Percentiles rank a stretch among this genome's conserved stretches.
Conservation (phyloP, 768 basidiomycete genomes). For the Hydnum rufescens region DNA sequence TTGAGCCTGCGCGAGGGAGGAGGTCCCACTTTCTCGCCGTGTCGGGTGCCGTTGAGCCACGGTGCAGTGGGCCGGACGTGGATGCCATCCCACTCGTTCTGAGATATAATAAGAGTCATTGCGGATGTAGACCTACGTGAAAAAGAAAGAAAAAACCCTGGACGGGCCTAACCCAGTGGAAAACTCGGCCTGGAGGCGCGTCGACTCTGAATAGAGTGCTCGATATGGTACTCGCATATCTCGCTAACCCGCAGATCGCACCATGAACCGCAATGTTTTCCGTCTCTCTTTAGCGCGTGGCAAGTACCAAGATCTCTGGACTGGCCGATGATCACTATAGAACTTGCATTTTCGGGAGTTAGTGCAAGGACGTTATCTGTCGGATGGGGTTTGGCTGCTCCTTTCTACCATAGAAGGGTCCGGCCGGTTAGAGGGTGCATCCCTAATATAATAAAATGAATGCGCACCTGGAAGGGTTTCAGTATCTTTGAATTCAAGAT, state of each 20-base stretch:
- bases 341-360: conserved; percentile 63
- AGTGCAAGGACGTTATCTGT: conserved; percentile 67
- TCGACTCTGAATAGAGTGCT: conserved; percentile 52
- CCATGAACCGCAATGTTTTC: conserved; percentile 70
- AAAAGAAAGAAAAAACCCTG: conserved; percentile 20
- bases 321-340: conserved; percentile 72
- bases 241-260: conserved; percentile 69
- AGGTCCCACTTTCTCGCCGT: conserved; percentile 60
- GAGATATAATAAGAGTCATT: neutral
- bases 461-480: conserved; percentile 69
- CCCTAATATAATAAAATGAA: conserved; percentile 14
- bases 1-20: conserved; percentile 27
- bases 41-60: conserved; percentile 40
- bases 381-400: conserved; percentile 39
- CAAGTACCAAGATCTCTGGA: conserved; percentile 79
- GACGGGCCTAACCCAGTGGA: conserved; percentile 56
- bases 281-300: conserved; percentile 52
- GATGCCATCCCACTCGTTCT: neutral
- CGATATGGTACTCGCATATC: conserved; percentile 84
- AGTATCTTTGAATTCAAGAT: conserved; percentile 74
- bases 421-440: neutral
- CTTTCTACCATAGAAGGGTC: conserved; percentile 12
- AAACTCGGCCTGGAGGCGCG: conserved; percentile 75
- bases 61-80: conserved; percentile 22
- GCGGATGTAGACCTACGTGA: neutral